Conservation (phyloP, 768 basidiomycete genomes). For the Kwoniella shandongensis region DNA sequence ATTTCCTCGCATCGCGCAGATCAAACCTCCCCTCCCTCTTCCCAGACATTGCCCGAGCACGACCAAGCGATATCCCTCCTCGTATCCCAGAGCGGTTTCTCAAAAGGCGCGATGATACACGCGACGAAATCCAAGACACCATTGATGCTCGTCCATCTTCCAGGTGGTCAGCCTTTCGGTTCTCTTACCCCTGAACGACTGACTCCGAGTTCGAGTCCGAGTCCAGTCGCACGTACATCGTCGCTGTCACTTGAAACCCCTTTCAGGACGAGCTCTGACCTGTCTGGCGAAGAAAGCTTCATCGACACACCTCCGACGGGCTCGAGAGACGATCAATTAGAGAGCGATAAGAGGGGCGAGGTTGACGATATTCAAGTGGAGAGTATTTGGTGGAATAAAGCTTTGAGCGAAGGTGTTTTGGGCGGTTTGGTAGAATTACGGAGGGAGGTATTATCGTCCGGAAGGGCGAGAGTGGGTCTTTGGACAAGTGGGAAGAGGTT, state of each 20-base stretch:
- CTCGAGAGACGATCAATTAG: no score
- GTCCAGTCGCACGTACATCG: not conserved
- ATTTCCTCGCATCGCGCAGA: no score
- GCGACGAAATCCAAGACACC: conserved; percentile 75
- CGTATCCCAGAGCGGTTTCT: conserved; percentile 78
- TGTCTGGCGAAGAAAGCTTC: no score
- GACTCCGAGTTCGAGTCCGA: no score
- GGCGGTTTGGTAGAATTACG: conserved; percentile 65
- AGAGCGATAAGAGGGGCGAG: conserved; percentile 7
- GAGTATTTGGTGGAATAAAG: conserved; percentile 68
- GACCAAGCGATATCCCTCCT: conserved; percentile 65
- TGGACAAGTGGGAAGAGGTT: conserved; percentile 26
- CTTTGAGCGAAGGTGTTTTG: conserved; percentile 63
- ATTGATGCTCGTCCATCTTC: conserved; percentile 75
- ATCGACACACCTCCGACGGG: no score
- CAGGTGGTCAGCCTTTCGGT: conserved; percentile 53
- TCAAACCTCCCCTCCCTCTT: no score
- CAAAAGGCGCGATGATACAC: conserved; percentile 66
- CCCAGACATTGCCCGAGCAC: no score
- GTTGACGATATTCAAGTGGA: conserved; percentile 54
- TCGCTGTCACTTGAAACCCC: no score
- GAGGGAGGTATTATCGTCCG: conserved; percentile 54
- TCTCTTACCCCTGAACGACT: not conserved
- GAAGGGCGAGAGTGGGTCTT: conserved; percentile 14
- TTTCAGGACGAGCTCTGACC: no score